phyloP scores from a whole-genome alignment of 2,329 filamentous ascomycete species.

The Exophiala phaeomuriformis region DNA sequence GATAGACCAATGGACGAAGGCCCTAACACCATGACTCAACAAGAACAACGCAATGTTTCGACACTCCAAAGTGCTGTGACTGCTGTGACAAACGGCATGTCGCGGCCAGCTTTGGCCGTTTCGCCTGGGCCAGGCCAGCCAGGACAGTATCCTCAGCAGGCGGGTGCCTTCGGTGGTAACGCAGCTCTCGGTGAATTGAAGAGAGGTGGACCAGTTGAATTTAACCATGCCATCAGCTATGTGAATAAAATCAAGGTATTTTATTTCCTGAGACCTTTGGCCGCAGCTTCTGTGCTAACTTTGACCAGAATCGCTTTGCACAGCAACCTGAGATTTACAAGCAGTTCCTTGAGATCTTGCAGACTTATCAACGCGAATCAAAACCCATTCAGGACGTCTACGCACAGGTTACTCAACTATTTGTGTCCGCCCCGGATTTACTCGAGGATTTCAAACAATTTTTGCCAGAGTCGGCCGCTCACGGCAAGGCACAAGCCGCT shows the following conservation, averaged over 20 bases:
- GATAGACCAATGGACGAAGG: conserved; percentile 20
- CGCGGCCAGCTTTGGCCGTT: conserved; percentile 43
- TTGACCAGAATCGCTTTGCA: conserved; percentile 78
- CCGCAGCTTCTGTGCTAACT: background rate
- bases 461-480: conserved; percentile 77
- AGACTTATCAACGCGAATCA: conserved; percentile 95
- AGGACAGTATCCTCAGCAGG: conserved; percentile 28
- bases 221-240: conserved; percentile 98
- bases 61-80: conserved; percentile 60
- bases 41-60: conserved; percentile 25
- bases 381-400: conserved; percentile 99
- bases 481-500: conserved; percentile 56
- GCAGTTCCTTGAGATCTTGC: conserved; percentile 94
- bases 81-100: conserved; percentile 47
- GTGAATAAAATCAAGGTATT: conserved; percentile 98
- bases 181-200: conserved; percentile 49
- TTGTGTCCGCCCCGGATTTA: conserved; percentile 86
- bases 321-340: conserved; percentile 98
- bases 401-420: conserved; percentile 87
- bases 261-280: background rate
- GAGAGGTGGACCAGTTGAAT: conserved; percentile 90
- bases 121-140: conserved; percentile 38
- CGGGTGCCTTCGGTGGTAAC: conserved; percentile 47
- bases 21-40: conserved; percentile 17
- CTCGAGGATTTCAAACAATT: conserved; percentile 99